A percentile compares a stretch with the other conserved stretches of the same genome.
Evolutionary conservation across 257 asterid genomes (phyloP).

Genomic region (Lavandula angustifolia): DNA sequence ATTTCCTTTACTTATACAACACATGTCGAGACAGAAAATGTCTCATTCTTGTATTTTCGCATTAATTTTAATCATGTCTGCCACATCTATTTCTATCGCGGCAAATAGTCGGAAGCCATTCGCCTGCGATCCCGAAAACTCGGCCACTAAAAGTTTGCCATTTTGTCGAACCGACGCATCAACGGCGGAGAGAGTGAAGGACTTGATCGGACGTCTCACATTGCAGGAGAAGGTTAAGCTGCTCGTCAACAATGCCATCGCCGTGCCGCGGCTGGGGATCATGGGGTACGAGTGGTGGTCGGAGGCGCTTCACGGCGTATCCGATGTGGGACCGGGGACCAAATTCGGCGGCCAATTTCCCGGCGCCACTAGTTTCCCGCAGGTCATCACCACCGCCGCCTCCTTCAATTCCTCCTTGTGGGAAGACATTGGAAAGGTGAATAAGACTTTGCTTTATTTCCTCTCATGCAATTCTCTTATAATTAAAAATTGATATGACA

Average conservation of each 20-base stretch:
- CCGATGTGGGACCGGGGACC: constrained; percentile 75
- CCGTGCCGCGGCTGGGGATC: constrained; percentile 72
- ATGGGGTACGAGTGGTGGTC: constrained; percentile 87
- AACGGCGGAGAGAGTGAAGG: constrained; percentile 51
- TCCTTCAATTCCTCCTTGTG: constrained; percentile 78
- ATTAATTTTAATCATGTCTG: constrained; percentile 11
- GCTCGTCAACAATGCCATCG: constrained; percentile 55
- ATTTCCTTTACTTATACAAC: not conserved
- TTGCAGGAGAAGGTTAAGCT: constrained; percentile 71
- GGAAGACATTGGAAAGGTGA: constrained; percentile 80
- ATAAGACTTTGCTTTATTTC: too few relatives aligned
- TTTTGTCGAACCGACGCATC: constrained; percentile 47
- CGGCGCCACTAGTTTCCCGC: constrained; percentile 92
- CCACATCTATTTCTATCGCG: not conserved
- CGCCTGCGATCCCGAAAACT: constrained; percentile 57
- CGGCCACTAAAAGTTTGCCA: constrained; percentile 33
- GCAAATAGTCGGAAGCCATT: constrained; percentile 44
- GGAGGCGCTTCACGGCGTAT: constrained; percentile 88
- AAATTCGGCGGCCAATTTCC: constrained; percentile 68
- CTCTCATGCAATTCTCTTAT: not conserved
- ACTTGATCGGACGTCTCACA: constrained; percentile 65
- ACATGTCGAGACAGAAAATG: constrained; percentile 24
- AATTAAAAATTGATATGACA: too few relatives aligned
- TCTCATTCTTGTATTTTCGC: constrained; percentile 19
- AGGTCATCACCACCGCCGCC: constrained; percentile 80